Percentiles rank a stretch among this genome's conserved stretches.
phyloP scores from a whole-genome alignment of 2,329 filamentous ascomycete genomes.

The Sclerotinia minor region DNA sequence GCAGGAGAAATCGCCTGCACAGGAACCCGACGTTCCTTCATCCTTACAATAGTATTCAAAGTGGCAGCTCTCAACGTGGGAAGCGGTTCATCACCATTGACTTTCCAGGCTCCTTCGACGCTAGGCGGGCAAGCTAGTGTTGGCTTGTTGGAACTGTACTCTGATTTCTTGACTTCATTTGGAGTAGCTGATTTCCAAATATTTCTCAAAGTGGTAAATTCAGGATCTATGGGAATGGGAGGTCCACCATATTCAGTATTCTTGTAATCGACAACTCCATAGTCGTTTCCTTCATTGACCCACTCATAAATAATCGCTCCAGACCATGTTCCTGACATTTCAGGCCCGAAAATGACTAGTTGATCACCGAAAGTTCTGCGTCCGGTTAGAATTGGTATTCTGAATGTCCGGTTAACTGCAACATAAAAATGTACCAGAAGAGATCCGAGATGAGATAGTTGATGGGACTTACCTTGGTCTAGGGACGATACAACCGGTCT shows the following conservation, averaged over 20 bases:
- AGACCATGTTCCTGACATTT: slow-evolving; percentile 72
- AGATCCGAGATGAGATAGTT: not conserved
- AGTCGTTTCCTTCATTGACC: slow-evolving; percentile 81
- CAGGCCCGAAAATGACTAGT: slow-evolving; percentile 68
- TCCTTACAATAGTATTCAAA: not conserved
- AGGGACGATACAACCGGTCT: slow-evolving; percentile 68
- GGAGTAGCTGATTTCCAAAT: slow-evolving; percentile 72
- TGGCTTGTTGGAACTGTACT: slow-evolving; percentile 62
- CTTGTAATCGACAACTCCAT: slow-evolving; percentile 78
- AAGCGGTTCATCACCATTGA: slow-evolving; percentile 67
- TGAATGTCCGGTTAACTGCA: not conserved
- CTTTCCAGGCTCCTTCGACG: slow-evolving; percentile 70
- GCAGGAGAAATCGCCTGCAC: no score
- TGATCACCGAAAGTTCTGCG: slow-evolving; percentile 66
- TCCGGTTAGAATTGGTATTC: slow-evolving; percentile 47
- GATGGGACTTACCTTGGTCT: slow-evolving; percentile 49
- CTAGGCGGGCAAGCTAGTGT: slow-evolving; percentile 69
- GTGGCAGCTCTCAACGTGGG: slow-evolving; percentile 59
- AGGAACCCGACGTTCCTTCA: not conserved
- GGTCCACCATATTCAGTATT: slow-evolving; percentile 55
- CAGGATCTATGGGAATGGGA: slow-evolving; percentile 70
- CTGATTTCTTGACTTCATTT: slow-evolving; percentile 62
- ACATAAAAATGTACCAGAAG: not conserved
- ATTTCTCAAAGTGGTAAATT: slow-evolving; percentile 73
- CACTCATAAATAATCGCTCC: slow-evolving; percentile 87